Evolutionary conservation across 768 basidiomycete genomes (phyloP), one percentile per base, ranked within the genome.

Genomic region (Strobilomyces echinocephalus): DNA sequence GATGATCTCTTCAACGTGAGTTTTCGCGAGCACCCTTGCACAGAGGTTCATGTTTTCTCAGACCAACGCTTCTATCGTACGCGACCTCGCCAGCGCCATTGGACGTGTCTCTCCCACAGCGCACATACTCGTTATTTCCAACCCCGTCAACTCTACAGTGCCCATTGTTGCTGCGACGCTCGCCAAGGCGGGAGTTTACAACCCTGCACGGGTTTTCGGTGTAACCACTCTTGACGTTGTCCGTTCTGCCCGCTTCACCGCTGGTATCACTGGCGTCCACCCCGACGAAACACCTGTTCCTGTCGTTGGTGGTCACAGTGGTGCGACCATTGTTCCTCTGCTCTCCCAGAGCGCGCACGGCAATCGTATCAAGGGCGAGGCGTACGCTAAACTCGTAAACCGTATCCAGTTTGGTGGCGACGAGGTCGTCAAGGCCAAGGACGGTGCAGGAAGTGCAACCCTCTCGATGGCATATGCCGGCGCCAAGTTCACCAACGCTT

Each of bases 151-250:
- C 80, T 91, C 88, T 48, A 97, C 97, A 57, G 97, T 98, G 55
- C 95, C 97, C 64, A 97, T 99, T 63, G 94, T 97, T 61, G 93
- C 94, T 42, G 81, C 85, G 61, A 88, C 89, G 54, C 86, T 97
- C 70, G 83, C 89, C 75, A 90, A 93, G 72, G 88, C 88, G 12
- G 94, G 94, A 56, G 90, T 90, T 55, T 97, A 88, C 76, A 84
- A 99, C 78, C 91, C 93, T 51, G 75, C 76, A 55, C 88, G 81
- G 61, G 71, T 98, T 64, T 98, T 97, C 71, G 97, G 95, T 80
- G 88, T 99, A 58, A 97, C 95, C 68, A 93, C 95, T 66, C 91
- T 99, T 67, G 95, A 99, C 66, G 93, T 99, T 63, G 95, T 98
- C 72, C 92, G 95, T 62, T 84, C 95, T 34, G 84, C 91, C 42